phyloP scores from a whole-genome alignment of 139 green algal species.

The Deuterostichococcus epilithicus region DNA sequence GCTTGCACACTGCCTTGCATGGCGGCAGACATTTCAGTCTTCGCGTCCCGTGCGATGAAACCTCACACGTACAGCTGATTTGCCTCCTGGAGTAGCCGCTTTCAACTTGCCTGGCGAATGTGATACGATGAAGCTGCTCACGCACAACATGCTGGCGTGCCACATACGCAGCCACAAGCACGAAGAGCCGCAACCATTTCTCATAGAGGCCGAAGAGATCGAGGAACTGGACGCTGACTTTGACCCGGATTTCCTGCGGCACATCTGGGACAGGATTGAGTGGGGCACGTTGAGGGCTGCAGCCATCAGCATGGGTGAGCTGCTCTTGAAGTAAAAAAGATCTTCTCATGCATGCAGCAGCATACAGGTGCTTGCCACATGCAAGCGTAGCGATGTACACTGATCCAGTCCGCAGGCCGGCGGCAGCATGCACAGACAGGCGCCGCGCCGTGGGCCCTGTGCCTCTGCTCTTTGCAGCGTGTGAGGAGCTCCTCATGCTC shows the following conservation, averaged over 20 bases:
- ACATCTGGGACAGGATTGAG: slow-evolving; percentile 86
- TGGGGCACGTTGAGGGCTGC: slow-evolving; percentile 79
- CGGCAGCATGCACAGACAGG: too few relatives aligned
- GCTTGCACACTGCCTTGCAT: too few relatives aligned
- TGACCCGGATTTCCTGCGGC: slow-evolving; percentile 85
- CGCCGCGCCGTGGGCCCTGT: too few relatives aligned
- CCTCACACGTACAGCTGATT: too few relatives aligned
- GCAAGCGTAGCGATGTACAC: neutral
- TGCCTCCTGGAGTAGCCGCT: too few relatives aligned
- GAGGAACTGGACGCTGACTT: slow-evolving; percentile 80
- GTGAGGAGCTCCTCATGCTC: neutral
- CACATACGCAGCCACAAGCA: slow-evolving; percentile 94
- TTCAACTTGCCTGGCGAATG: too few relatives aligned
- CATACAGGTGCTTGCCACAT: neutral
- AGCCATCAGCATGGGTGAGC: slow-evolving; percentile 43
- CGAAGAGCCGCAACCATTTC: slow-evolving; percentile 29
- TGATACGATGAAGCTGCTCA: slow-evolving; percentile 99
- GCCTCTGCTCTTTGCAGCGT: too few relatives aligned
- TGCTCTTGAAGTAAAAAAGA: neutral
- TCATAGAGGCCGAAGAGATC: slow-evolving; percentile 45
- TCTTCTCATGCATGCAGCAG: neutral
- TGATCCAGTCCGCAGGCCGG: too few relatives aligned
- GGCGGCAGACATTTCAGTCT: too few relatives aligned
- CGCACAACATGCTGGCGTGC: slow-evolving; percentile 96
- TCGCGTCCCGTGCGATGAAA: too few relatives aligned